Evolutionary conservation across 2,329 filamentous ascomycete genomes (phyloP).

Genomic region (Polychaeton citri): DNA sequence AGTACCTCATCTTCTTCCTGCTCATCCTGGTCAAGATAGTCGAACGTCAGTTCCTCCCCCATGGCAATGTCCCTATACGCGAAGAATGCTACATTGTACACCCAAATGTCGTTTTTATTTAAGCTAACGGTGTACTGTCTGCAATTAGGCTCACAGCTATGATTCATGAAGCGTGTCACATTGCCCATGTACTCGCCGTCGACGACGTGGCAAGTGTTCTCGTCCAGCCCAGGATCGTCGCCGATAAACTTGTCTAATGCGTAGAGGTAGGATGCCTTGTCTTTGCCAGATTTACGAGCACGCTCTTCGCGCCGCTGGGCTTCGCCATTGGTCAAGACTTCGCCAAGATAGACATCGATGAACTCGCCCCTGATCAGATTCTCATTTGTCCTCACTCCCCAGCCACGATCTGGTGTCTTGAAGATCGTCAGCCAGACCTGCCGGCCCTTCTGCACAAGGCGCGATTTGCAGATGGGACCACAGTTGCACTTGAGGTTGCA

Average conservation of each 20-base stretch:
- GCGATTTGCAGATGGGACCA: constrained; percentile 51
- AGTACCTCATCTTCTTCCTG: constrained; percentile 19
- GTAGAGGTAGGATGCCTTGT: constrained; percentile 71
- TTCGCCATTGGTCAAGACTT: constrained; percentile 39
- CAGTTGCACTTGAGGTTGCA: constrained; percentile 63
- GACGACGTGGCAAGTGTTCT: constrained; percentile 31
- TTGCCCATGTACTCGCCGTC: constrained; percentile 66
- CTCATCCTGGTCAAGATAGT: constrained; percentile 58
- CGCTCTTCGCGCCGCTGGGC: constrained; percentile 50
- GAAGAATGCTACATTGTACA: constrained; percentile 69
- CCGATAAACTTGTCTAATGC: constrained; percentile 61
- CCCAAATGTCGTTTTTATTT: constrained; percentile 58
- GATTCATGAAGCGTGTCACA: constrained; percentile 71
- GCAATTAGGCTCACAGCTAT: constrained; percentile 67
- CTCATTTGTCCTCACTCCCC: constrained; percentile 57
- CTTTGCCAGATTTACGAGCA: constrained; percentile 32
- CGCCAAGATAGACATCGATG: constrained; percentile 64
- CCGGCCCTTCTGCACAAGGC: constrained; percentile 63
- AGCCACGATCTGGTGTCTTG: constrained; percentile 59
- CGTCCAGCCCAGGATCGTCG: constrained; percentile 38
- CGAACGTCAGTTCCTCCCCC: constrained; percentile 63
- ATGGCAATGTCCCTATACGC: constrained; percentile 52
- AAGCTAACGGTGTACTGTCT: constrained; percentile 68
- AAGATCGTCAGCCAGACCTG: constrained; percentile 64
- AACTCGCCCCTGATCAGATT: constrained; percentile 61